These are phyloP conservation scores for Diaporthe helianthi DNA, from an alignment of 2,329 filamentous ascomycete genomes.

Conservation along the genomic window DNA sequence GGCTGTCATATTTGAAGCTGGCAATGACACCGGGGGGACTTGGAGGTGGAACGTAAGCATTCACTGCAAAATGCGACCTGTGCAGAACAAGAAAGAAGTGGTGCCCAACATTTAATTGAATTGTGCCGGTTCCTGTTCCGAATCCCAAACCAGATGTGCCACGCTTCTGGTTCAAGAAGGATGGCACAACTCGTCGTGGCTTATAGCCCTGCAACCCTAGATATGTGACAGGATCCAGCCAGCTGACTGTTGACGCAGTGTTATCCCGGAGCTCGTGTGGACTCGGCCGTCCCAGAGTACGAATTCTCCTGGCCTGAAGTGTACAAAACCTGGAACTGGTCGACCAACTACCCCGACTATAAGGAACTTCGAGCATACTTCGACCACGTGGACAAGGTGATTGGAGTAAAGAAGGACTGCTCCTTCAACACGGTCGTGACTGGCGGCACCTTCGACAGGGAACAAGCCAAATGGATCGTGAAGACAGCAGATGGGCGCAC, in stretches of 20 bases:
- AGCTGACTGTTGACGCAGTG: slow-evolving; percentile 36
- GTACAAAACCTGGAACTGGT: slow-evolving; percentile 65
- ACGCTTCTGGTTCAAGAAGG: too few species aligned
- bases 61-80: too few species aligned
- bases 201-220: too few species aligned
- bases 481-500: slow-evolving; percentile 57
- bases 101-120: too few species aligned
- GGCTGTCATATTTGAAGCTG: slow-evolving; percentile 59
- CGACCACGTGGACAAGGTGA: slow-evolving; percentile 62
- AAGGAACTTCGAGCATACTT: slow-evolving; percentile 64
- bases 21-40: slow-evolving; percentile 56
- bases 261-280: slow-evolving; percentile 62
- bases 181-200: neutral
- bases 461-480: slow-evolving; percentile 50
- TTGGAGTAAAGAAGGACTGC: slow-evolving; percentile 63
- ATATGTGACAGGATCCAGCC: neutral
- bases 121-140: neutral
- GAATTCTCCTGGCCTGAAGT: slow-evolving; percentile 60
- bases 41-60: slow-evolving; percentile 58
- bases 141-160: neutral
- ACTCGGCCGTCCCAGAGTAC: slow-evolving; percentile 61
- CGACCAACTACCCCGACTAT: slow-evolving; percentile 57
- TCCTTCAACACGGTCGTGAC: slow-evolving; percentile 63
- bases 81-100: too few species aligned
- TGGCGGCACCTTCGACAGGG: slow-evolving; percentile 57